Percentiles rank a stretch among this genome's conserved stretches.
Conservation (phyloP, 1,139 yeast species). For the Blastobotrys illinoisensis region DNA sequence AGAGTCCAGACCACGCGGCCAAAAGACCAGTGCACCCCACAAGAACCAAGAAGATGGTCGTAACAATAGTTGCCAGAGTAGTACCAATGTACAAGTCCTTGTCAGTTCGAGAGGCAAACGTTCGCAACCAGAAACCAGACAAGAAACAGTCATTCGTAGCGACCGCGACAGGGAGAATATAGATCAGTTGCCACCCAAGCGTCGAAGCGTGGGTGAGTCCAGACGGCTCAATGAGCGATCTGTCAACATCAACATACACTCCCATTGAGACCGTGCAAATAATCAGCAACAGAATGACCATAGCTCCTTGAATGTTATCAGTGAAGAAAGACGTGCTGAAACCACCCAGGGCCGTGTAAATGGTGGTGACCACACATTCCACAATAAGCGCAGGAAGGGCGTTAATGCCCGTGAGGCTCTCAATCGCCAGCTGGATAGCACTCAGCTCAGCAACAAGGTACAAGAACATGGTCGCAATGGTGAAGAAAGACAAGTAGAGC, state of each 20-base stretch:
- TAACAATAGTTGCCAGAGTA: constrained; percentile 62
- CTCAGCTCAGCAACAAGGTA: constrained; percentile 86
- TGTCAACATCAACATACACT: constrained; percentile 64
- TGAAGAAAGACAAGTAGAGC: constrained; percentile 71
- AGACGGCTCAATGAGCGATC: constrained; percentile 55
- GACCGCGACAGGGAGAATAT: constrained; percentile 79
- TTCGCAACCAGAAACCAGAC: constrained; percentile 91
- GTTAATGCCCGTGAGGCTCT: constrained; percentile 69
- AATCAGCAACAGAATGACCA: constrained; percentile 60
- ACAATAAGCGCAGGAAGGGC: constrained; percentile 81
- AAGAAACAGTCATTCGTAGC: constrained; percentile 85
- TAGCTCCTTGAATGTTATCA: constrained; percentile 78
- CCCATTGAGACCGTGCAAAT: constrained; percentile 82
- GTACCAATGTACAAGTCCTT: constrained; percentile 73
- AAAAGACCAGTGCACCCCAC: constrained; percentile 80
- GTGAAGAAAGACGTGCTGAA: constrained; percentile 84
- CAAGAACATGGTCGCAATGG: constrained; percentile 78
- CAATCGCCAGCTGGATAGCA: constrained; percentile 70
- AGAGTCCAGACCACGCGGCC: constrained; percentile 85
- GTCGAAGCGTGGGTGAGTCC: constrained; percentile 58
- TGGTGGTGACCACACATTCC: constrained; percentile 80
- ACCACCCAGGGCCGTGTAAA: constrained; percentile 87
- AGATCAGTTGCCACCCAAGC: constrained; percentile 85
- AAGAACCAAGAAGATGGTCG: constrained; percentile 58
- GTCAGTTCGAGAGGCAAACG: constrained; percentile 81